Percentiles rank a stretch among this genome's conserved stretches.
Evolutionary conservation across 2,329 filamentous ascomycete genomes (phyloP).

Genomic region (Pyricularia pennisetigena): DNA sequence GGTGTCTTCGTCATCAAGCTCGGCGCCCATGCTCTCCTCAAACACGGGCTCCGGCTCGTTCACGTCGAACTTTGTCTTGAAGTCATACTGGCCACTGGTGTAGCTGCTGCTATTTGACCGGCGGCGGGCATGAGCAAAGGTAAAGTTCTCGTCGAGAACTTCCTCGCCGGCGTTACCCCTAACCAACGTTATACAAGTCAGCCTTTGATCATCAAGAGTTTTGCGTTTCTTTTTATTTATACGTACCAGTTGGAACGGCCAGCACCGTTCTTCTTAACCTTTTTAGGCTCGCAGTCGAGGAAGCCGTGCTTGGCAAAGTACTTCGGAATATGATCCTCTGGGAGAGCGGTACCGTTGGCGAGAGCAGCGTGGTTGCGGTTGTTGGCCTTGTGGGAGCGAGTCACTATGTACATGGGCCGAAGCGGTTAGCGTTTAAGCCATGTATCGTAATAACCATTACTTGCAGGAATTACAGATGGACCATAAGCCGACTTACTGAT

Average conservation of each 20-base stretch:
- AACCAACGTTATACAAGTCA: conserved; percentile 11
- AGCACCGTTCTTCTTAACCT: conserved; percentile 92
- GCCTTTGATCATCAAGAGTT: neutral
- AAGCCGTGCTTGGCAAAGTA: conserved; percentile 89
- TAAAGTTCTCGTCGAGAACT: conserved; percentile 74
- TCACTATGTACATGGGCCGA: conserved; percentile 53
- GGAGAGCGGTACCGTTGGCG: conserved; percentile 60
- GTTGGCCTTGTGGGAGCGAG: conserved; percentile 92
- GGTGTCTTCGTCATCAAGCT: conserved; percentile 46
- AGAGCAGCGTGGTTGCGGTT: conserved; percentile 81
- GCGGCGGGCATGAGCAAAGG: conserved; percentile 75
- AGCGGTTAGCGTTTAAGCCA: neutral
- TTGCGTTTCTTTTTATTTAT: neutral
- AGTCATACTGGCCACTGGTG: conserved; percentile 59
- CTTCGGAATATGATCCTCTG: conserved; percentile 70
- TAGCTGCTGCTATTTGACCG: conserved; percentile 83
- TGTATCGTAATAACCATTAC: neutral
- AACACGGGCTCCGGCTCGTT: conserved; percentile 86
- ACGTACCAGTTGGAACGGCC: conserved; percentile 87
- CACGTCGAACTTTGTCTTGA: conserved; percentile 96
- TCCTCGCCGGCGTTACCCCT: conserved; percentile 84
- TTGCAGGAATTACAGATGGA: neutral
- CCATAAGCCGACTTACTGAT: conserved; percentile 3
- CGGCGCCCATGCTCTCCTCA: conserved; percentile 72
- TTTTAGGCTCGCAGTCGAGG: conserved; percentile 74